Percentiles rank a stretch among this genome's conserved stretches.
Conservation (phyloP, 2,329 filamentous ascomycete species). For the Pseudophaeomoniella oleicola region DNA sequence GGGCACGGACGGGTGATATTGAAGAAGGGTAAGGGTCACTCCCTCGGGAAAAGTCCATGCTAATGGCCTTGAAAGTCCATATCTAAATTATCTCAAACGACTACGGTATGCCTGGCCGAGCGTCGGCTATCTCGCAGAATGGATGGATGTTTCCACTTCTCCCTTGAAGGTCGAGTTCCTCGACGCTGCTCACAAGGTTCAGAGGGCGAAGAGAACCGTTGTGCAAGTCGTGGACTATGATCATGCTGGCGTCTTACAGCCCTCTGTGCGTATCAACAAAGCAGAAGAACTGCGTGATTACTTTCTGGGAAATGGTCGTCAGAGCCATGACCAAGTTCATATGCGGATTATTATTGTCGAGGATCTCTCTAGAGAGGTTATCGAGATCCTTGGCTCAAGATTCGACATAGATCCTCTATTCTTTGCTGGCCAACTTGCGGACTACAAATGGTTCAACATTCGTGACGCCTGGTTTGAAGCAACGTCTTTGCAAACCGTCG, state of each 20-base stretch:
- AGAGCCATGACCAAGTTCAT: not conserved
- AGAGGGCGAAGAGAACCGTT: not conserved
- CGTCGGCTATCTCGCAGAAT: not conserved
- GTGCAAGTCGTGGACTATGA: not conserved
- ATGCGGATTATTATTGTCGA: slow-evolving; percentile 3
- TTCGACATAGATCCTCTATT: slow-evolving; percentile 4
- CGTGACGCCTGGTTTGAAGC: not conserved
- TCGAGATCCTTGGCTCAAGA: slow-evolving; percentile 2
- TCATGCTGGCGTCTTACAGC: not conserved
- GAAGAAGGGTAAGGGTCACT: not conserved
- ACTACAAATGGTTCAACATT: slow-evolving; percentile 1
- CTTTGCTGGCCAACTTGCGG: slow-evolving; percentile 1
- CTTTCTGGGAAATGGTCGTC: not conserved
- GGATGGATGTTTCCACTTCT: not conserved
- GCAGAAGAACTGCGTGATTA: not conserved
- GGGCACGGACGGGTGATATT: not conserved
- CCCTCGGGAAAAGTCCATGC: not conserved
- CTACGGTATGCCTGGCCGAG: not conserved
- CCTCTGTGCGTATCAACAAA: not conserved
- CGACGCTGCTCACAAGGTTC: not conserved
- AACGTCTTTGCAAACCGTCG: not conserved
- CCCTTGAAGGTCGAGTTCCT: not conserved
- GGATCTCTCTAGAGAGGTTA: slow-evolving; percentile 1
- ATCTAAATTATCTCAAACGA: not conserved
- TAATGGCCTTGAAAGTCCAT: not conserved